Evolutionary conservation across 192 early-diverging fungal genomes (phyloP).

Genomic region (Phycomyces nitens): DNA sequence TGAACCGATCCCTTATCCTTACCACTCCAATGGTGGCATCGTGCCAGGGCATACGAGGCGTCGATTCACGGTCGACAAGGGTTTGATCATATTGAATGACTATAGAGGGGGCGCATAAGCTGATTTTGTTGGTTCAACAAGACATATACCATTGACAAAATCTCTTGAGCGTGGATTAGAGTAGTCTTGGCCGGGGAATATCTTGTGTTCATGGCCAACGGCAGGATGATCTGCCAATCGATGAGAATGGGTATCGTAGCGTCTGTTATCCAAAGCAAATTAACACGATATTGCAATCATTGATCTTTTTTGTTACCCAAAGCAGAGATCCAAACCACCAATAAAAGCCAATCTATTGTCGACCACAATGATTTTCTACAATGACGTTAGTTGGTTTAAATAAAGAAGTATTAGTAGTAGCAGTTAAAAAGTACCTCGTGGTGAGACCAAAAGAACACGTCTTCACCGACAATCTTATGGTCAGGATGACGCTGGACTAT

Average conservation of each 20-base stretch:
- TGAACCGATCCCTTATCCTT: constrained; percentile 5
- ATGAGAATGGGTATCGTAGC: constrained; percentile 84
- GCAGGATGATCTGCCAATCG: constrained; percentile 66
- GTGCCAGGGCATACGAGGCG: constrained; percentile 86
- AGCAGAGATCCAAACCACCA: constrained; percentile 84
- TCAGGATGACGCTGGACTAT: constrained; percentile 78
- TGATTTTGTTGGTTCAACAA: neutral
- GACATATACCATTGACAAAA: constrained; percentile 49
- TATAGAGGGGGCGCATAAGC: neutral
- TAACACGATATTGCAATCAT: neutral
- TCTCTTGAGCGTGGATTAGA: constrained; percentile 85
- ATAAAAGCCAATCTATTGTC: constrained; percentile 80
- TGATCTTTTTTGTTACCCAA: constrained; percentile 42
- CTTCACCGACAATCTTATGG: constrained; percentile 53
- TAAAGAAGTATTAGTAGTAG: no score
- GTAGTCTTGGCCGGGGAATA: constrained; percentile 82
- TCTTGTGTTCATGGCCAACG: constrained; percentile 33
- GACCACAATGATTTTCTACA: constrained; percentile 72
- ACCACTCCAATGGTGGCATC: constrained; percentile 77
- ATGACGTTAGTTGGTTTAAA: neutral
- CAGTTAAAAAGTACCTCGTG: constrained; percentile 54
- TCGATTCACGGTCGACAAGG: constrained; percentile 38
- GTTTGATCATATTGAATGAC: constrained; percentile 24
- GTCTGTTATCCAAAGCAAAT: constrained; percentile 42
- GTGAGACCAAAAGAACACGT: constrained; percentile 79